phyloP scores from a whole-genome alignment of 2,329 filamentous ascomycete species.

The Phaeosphaeria sp. region DNA sequence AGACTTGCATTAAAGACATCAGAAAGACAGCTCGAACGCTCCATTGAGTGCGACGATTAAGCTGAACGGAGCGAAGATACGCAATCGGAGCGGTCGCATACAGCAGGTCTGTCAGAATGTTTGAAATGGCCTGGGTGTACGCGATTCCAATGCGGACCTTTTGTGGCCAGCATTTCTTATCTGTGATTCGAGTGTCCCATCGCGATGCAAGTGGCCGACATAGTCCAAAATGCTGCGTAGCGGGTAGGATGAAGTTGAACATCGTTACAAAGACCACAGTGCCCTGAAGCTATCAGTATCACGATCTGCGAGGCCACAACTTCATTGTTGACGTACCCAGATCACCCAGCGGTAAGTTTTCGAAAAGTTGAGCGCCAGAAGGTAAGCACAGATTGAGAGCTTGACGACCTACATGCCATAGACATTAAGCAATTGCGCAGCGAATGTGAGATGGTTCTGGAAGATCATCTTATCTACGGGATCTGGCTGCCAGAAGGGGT shows the following conservation, averaged over 20 bases:
- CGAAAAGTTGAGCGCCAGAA: conserved; percentile 38
- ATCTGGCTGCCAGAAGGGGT: not conserved
- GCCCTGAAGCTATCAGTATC: conserved; percentile 3
- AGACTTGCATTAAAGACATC: conserved; percentile 35
- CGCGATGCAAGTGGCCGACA: conserved; percentile 24
- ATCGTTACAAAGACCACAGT: conserved; percentile 33
- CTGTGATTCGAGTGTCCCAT: conserved; percentile 26
- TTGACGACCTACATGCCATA: conserved; percentile 1
- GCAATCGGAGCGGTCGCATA: conserved; percentile 38
- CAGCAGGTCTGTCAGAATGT: conserved; percentile 37
- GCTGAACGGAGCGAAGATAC: conserved; percentile 33
- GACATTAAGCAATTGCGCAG: not conserved
- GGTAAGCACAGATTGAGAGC: conserved; percentile 36
- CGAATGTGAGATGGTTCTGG: not conserved
- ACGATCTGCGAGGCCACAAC: too few relatives aligned
- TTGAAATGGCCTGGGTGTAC: conserved; percentile 36
- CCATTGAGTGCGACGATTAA: conserved; percentile 33
- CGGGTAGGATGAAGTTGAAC: conserved; percentile 33
- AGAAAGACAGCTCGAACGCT: conserved; percentile 38
- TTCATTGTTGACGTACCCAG: conserved; percentile 26
- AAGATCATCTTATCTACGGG: not conserved
- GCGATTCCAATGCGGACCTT: conserved; percentile 25
- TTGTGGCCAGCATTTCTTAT: conserved; percentile 27
- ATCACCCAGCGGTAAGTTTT: conserved; percentile 30
- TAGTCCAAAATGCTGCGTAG: not conserved